Evolutionary conservation across 441 rosid genomes (phyloP), one percentile per base, ranked within the genome.

Genomic region (Eruca vesicaria): DNA sequence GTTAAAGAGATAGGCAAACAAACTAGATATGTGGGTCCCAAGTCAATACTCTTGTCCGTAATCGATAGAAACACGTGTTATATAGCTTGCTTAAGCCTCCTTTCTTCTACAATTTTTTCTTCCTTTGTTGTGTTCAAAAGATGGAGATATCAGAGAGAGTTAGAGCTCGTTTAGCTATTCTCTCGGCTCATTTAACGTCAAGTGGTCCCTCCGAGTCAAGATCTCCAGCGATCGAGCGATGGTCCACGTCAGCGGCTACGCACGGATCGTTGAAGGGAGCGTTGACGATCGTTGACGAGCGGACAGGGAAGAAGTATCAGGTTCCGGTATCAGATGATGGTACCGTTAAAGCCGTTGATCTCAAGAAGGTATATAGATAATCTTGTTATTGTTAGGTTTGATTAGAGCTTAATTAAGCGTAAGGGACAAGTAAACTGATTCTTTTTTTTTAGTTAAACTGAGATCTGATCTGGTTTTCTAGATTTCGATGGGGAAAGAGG

Each of bases 261-360:
- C 84, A 86, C 6, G 83, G 1, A 1, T 82, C 85, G 66, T 84
- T 89, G 55, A 83, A 70, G 61, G 93, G 95, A 15, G 28, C 80
- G 0, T 74, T 94, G 70, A 81, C 87, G 56, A 68, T 94, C 71
- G 70, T 89, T 43, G 97, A 94, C 74, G 96, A 94, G 38, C 81
- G 93, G 41, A 87, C 93, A 7, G 93, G 89, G 0, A 85, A 87
- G 71, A 88, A 77, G 52, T 86, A 91, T 73, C 83, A 79, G 81
- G 33, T 91, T 43, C 84, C 76, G 21, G 86, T 90, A 9, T 82
- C 97, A 29, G 64, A 77, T 8, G 80, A 89, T 38, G 96, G 92
- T 74, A 85, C 97, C 59, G 78, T 89, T 21, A 94, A 83, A 81
- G 87, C 98, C 59, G 64, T 89, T 68, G 95, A 94, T 81, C 78